Conservation (phyloP, 1,139 yeast genomes). For the Yamadazyma diospyri region DNA sequence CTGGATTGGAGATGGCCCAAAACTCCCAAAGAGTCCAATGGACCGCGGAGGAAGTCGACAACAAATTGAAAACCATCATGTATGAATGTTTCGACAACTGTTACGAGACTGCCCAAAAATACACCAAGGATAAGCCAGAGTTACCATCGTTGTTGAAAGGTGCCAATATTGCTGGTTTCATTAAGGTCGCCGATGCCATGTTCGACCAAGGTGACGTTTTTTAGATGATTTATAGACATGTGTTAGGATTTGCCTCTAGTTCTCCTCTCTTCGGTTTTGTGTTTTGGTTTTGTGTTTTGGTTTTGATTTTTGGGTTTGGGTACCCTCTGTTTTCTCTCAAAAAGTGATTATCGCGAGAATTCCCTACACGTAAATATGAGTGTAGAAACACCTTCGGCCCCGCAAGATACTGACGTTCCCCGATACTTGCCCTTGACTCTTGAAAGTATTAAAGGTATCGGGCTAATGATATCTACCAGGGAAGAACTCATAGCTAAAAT, state of each 20-base stretch:
- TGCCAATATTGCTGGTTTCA: conserved; percentile 98
- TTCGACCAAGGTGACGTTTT: conserved; percentile 92
- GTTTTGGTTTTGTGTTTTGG: neutral
- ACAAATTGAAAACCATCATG: conserved; percentile 87
- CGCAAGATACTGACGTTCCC: conserved; percentile 7
- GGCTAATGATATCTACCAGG: conserved; percentile 1
- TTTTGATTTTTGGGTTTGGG: neutral
- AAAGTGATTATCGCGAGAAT: no score
- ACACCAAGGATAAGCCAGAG: conserved; percentile 66
- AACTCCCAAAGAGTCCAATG: conserved; percentile 91
- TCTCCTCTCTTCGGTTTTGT: neutral
- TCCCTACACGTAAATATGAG: no score
- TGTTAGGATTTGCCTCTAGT: neutral
- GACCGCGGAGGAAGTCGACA: conserved; percentile 87
- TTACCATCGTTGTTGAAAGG: conserved; percentile 96
- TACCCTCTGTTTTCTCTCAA: no score
- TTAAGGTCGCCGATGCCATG: conserved; percentile 98
- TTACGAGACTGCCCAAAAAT: conserved; percentile 79
- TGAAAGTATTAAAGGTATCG: neutral
- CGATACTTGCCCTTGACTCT: conserved; percentile 8
- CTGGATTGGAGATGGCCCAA: conserved; percentile 99
- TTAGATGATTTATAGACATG: conserved; percentile 20
- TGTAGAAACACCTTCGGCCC: no score
- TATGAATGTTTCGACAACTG: conserved; percentile 90
- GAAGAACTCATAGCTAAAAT: conserved; percentile 2